Evolutionary conservation across 257 asterid species (phyloP), one percentile per base, ranked within the genome.

Genomic region (Gynochthodes officinalis): DNA sequence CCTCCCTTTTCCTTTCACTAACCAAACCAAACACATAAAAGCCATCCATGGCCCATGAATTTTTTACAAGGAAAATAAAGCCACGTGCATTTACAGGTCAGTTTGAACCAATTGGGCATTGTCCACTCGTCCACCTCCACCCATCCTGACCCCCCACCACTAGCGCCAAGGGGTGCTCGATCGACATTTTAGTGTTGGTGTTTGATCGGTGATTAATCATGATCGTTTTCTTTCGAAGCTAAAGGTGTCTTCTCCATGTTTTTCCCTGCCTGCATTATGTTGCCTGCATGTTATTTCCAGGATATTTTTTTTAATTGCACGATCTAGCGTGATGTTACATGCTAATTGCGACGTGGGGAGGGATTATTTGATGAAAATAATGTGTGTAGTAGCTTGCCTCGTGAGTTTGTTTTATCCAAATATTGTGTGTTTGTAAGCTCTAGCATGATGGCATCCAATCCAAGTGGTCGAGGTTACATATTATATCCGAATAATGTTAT

Each of bases 51-150:
- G 11, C 43, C 71, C 52, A 48, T 42, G 8, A 42, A 14, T 46
- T 62, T 72, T 43, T 63, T 33, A 62, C 12, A 12, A 13, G 11
- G 16, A 73, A 62, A 59, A 60, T 37, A n/a, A 42, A 4, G 71
- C 64, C 70, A 52, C 71, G 64, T 64, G 65, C 71, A 39, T 37
- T 27, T 10, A 32, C 27, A 3, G 25, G 57, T 25, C 27, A 6
- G 27, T 11, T 6, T 0, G 6, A 43, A 23, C 42, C 64, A 63
- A 73, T 64, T 8, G 14, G 8, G 7, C 0, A 1, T 53, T 8
- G 9, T 5, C 35, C 71, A 73, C 72, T 72, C 66, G 77, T 52
- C 64, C 44, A 57, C 10, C 25, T 64, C 48, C 64, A 2, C 62
- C 2, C 0, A 23, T 27, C 7, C 2, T 46, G 72, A 19, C 73